Conservation (phyloP, 371 early-diverging fungal species). For the Aphelidium insulamus region DNA sequence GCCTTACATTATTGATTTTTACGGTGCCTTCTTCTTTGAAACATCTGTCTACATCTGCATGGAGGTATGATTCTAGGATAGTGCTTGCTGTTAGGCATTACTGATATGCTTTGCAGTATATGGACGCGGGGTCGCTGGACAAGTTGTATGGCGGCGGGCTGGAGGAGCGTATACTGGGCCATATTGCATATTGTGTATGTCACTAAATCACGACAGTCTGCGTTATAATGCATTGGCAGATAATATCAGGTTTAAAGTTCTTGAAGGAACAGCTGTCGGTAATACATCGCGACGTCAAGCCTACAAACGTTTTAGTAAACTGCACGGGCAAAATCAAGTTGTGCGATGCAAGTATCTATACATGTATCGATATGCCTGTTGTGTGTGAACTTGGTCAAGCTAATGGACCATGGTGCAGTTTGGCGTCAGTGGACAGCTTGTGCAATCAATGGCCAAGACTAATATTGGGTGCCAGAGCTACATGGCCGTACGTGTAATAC, state of each 20-base stretch:
- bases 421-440: slow-evolving; percentile 68
- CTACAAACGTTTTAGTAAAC: slow-evolving; percentile 80
- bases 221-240: slow-evolving; percentile 14
- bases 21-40: slow-evolving; percentile 92
- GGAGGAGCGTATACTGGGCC: slow-evolving; percentile 56
- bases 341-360: slow-evolving; percentile 33
- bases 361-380: slow-evolving; percentile 2
- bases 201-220: not conserved
- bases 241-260: slow-evolving; percentile 66
- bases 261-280: slow-evolving; percentile 68
- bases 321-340: slow-evolving; percentile 66
- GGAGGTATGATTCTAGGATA: slow-evolving; percentile 13
- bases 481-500: slow-evolving; percentile 45
- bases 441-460: slow-evolving; percentile 73
- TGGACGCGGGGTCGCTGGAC: slow-evolving; percentile 86
- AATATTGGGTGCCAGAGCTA: slow-evolving; percentile 84
- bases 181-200: slow-evolving; percentile 43
- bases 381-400: slow-evolving; percentile 7
- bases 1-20: slow-evolving; percentile 82
- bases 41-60: slow-evolving; percentile 85
- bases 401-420: too few relatives aligned
- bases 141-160: slow-evolving; percentile 55
- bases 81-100: not conserved
- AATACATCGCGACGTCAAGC: slow-evolving; percentile 89
- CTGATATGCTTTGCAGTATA: slow-evolving; percentile 24